Evolutionary conservation across 306 rosid species (phyloP), one percentile per base, ranked within the genome.

Genomic region (Prunus padus): DNA sequence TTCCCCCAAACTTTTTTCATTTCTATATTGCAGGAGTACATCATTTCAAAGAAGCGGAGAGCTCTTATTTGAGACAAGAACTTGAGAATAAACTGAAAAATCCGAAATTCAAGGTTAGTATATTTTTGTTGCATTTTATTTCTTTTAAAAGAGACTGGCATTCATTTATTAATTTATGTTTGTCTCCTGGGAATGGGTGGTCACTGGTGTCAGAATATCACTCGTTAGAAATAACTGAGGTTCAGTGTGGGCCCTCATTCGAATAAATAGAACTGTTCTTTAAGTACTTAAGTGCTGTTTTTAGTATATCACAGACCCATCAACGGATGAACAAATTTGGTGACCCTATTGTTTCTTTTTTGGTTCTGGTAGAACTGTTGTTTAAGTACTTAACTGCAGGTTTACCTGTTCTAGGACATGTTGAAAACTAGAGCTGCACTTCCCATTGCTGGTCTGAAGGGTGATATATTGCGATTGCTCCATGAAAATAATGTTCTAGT

Each of bases 341-440:
- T 3, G 33, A 57, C 31, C 30, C 31, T 23, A 57, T 25, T 11
- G 25, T 12, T 57, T 26, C 14, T 2, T 61, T 61, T 14, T 28
- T 26, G 4, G 62, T 56, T 20, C n/a, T 22, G 31, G 11, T 20
- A 9, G 11, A 45, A 37, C 12, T 71, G 67, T 37, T 37, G 3
- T 40, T 40, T 40, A 26, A 59, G 30, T 44, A 19, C 60, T 77
- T 22, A 47, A 28, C 51, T 19, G 72, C 16, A 25, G 76, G 67
- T 79, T 82, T 73, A 73, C 44, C 57, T 69, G 69, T 84, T 85
- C 20, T 79, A 90, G 96, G 96, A 90, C 67, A 94, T 94, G 92
- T 86, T 87, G 83, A 92, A 86, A 83, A 78, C 79, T 72, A 88
- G 98, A 82, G 89, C 87, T 83, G 84, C 86, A 57, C 98, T 94